phyloP scores from a whole-genome alignment of 1,284 basidiomycete genomes.

The Rhodotorula sp. region DNA sequence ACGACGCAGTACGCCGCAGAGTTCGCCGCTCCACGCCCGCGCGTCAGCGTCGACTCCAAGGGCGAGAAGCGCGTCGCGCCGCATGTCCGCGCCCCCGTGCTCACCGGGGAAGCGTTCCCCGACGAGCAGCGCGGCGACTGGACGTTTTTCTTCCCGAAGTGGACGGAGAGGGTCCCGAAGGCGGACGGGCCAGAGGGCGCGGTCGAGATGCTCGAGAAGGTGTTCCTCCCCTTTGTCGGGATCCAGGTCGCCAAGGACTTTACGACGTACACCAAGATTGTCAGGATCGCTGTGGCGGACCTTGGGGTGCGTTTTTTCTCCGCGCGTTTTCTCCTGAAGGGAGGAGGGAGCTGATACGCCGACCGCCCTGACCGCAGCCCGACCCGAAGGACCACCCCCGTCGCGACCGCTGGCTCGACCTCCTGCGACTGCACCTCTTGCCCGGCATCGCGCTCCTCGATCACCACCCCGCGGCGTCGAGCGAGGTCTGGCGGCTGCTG shows the following conservation, averaged over 20 bases:
- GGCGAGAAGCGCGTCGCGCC: constrained; percentile 4
- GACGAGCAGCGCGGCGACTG: constrained; percentile 61
- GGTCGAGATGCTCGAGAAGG: constrained; percentile 41
- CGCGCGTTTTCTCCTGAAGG: constrained; percentile 66
- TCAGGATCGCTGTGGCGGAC: constrained; percentile 19
- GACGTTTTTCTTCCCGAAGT: constrained; percentile 85
- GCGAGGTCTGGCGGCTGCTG: constrained; percentile 85
- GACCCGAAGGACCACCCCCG: constrained; percentile 19
- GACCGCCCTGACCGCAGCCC: not conserved
- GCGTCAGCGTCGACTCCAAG: constrained; percentile 7
- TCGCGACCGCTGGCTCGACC: constrained; percentile 66
- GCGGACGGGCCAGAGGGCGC: constrained; percentile 69
- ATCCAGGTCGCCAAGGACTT: constrained; percentile 27
- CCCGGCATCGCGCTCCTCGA: constrained; percentile 83
- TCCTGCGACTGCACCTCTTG: constrained; percentile 77
- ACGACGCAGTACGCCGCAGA: constrained; percentile 13
- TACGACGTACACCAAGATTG: constrained; percentile 20
- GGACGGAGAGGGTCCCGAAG: constrained; percentile 70
- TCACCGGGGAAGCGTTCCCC: constrained; percentile 15
- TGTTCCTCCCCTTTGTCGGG: constrained; percentile 55
- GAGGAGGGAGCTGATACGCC: not conserved
- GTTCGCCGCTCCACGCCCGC: constrained; percentile 10
- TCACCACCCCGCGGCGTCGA: constrained; percentile 79
- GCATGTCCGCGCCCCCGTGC: not conserved
- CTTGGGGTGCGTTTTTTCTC: constrained; percentile 55